Evolutionary conservation across 495 filamentous ascomycete genomes (phyloP).

Genomic region (Hypoxylon intermedium): DNA sequence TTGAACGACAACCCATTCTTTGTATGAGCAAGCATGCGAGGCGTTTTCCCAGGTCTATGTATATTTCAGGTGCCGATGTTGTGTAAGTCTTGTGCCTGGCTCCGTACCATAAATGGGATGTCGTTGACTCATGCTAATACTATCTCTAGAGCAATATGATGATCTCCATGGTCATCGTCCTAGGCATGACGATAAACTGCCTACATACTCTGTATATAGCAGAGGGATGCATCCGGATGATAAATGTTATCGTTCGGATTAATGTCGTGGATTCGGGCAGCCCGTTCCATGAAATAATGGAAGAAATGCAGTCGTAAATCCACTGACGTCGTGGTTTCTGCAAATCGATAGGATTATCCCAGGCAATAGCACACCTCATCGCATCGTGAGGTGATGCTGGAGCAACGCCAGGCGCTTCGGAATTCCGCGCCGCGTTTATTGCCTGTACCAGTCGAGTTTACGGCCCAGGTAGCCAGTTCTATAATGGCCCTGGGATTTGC

Average conservation of each 20-base stretch:
- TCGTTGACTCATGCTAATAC: background rate
- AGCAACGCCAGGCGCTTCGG: constrained; percentile 2
- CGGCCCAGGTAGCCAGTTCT: constrained; percentile 7
- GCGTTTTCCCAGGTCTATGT: constrained; percentile 22
- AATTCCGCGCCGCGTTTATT: constrained; percentile 5
- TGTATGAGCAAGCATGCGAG: constrained; percentile 27
- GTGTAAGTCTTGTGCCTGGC: background rate
- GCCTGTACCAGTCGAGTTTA: constrained; percentile 14
- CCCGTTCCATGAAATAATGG: constrained; percentile 10
- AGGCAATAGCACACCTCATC: constrained; percentile 4
- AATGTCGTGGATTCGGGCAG: background rate
- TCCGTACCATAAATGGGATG: background rate
- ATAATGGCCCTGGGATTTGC: constrained; percentile 10
- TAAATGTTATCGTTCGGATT: background rate
- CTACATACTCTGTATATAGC: constrained; percentile 11
- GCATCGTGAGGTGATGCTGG: constrained; percentile 12
- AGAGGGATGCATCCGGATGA: background rate
- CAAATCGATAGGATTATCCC: constrained; percentile 4
- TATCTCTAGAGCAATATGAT: background rate
- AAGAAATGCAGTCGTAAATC: constrained; percentile 10
- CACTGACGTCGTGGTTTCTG: constrained; percentile 8
- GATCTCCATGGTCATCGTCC: constrained; percentile 28
- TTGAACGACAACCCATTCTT: constrained; percentile 17
- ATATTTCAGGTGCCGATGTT: constrained; percentile 14
- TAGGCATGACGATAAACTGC: constrained; percentile 39